Conservation (phyloP, 108 stramenopile species). For the Pelagomonas calceolata region DNA sequence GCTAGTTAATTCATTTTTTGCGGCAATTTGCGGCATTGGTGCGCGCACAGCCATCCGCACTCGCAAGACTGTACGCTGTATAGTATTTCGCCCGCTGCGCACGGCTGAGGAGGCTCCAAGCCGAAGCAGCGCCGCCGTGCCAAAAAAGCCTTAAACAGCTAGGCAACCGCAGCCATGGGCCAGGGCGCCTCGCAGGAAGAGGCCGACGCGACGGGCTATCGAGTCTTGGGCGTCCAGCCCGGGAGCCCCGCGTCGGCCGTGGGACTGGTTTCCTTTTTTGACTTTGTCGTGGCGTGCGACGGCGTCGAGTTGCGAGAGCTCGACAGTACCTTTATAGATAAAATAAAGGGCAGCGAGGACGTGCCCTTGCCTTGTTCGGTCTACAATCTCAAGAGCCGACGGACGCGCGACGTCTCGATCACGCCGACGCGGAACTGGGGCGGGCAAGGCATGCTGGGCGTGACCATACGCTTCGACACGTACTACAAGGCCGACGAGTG, state of each 20-base stretch:
- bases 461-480: conserved; percentile 86
- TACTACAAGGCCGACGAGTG: conserved; percentile 74
- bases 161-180: conserved; percentile 43
- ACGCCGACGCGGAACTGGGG: conserved; percentile 71
- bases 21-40: no score
- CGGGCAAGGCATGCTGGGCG: conserved; percentile 83
- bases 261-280: conserved; percentile 86
- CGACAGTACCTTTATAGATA: conserved; percentile 13
- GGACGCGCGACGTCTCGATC: conserved; percentile 58
- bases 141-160: no score
- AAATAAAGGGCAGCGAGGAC: not conserved
- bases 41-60: no score
- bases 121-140: no score
- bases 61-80: no score
- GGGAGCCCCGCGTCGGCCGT: conserved; percentile 71
- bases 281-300: conserved; percentile 72
- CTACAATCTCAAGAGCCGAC: conserved; percentile 70
- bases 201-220: conserved; percentile 72
- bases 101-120: no score
- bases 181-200: conserved; percentile 30
- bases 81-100: no score
- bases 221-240: conserved; percentile 87
- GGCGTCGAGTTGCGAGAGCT: conserved; percentile 6
- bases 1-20: no score
- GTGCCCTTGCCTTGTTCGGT: conserved; percentile 17